Evolutionary conservation across 495 filamentous ascomycete species (phyloP).

Genomic region (Podospora pseudopauciseta): DNA sequence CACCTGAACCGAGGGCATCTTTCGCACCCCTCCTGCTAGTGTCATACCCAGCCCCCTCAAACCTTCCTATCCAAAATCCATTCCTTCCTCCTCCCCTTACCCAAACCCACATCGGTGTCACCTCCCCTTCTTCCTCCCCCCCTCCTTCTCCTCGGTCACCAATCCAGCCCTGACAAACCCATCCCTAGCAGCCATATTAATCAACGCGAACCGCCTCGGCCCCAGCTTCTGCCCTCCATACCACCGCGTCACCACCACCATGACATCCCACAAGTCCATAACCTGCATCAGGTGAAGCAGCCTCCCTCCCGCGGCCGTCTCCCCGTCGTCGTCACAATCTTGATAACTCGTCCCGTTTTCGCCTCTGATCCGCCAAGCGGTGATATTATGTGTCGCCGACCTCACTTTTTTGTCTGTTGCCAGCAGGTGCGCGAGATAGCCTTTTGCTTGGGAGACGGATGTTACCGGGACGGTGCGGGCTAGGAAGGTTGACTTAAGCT

Average conservation of each 20-base stretch:
- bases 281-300: slow-evolving; percentile 86
- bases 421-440: slow-evolving; percentile 67
- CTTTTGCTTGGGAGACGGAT: slow-evolving; percentile 63
- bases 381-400: slow-evolving; percentile 88
- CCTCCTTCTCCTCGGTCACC: slow-evolving; percentile 26
- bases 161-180: slow-evolving; percentile 77
- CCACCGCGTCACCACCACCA: slow-evolving; percentile 95
- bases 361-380: slow-evolving; percentile 56
- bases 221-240: slow-evolving; percentile 88
- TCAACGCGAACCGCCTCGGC: slow-evolving; percentile 82
- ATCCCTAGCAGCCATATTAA: slow-evolving; percentile 81
- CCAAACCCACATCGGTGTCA: neutral
- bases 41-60: too few relatives aligned
- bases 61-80: too few relatives aligned
- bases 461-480: slow-evolving; percentile 67
- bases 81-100: too few relatives aligned
- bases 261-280: slow-evolving; percentile 88
- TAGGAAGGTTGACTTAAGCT: slow-evolving; percentile 86
- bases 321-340: slow-evolving; percentile 94
- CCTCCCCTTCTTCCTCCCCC: neutral
- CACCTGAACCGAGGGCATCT: too few relatives aligned
- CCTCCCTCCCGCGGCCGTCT: slow-evolving; percentile 86
- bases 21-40: too few relatives aligned
- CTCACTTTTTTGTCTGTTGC: slow-evolving; percentile 76
- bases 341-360: slow-evolving; percentile 60